Evolutionary conservation across 306 rosid genomes (phyloP), one percentile per base, ranked within the genome.

Genomic region (Erythrophleum fordii): DNA sequence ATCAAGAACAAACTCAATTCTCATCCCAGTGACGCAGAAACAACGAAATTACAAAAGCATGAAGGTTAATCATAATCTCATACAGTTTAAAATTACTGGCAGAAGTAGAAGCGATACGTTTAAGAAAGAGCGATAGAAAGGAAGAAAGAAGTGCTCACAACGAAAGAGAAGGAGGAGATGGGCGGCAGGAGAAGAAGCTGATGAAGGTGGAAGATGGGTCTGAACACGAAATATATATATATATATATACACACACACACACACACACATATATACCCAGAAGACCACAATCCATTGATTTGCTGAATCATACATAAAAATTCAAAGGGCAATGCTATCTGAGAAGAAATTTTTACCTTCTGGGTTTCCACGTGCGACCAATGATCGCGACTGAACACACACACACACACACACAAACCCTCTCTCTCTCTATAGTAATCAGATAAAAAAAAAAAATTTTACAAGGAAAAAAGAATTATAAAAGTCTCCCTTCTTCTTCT

Each of bases 351-450:
- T 83, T 81, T 82, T 72, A 82, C 89, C 89, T 82, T 49, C 68
- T 78, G 76, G 80, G 86, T 60, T 77, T 81, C 83, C 95, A 91
- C 89, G 89, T 84, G 93, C 86, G 76, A 39, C 88, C 88, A 85
- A 80, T 82, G 89, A 89, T 84, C 45, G 86, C 55, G 89, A 87
- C 85, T 68, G 78, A 80, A 75, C 86, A 77, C 87, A 77, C 86
- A 66, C 34, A 41, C 35, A 11, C 85, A 69, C 86, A 68, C 84
- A 3, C 51, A 1, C 31, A 44, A 3, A 7, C 45, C 0, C 45
- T 10, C 46, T 22, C 73, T 62, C 73, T 61, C 62, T 64, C 51
- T 61, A 52, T 29, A 76, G 59, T 76, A 77, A 77, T 77, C 68
- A 77, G 82, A 83, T 55, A 69, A 71, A 77, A 52, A 42, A 66